Evolutionary conservation across 2,329 filamentous ascomycete genomes (phyloP), one percentile per base, ranked within the genome.

Genomic region (Dothistroma septosporum): DNA sequence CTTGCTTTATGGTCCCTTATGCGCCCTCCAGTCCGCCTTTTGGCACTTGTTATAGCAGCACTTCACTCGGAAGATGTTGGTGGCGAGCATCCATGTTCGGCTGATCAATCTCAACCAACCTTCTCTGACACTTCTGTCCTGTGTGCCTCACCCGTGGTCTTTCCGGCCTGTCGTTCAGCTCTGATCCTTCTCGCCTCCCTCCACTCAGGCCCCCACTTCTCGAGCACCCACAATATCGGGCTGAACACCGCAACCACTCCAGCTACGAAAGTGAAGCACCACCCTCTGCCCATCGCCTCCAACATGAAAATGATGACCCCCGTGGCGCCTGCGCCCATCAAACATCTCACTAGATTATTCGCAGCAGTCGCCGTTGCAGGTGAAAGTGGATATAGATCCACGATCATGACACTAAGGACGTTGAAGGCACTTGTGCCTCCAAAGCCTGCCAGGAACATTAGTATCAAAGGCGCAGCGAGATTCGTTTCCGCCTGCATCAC

Each of bases 401-500:
- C 72, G 2, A 80, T 66, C 59, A 79, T 70, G 35, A 76, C 74
- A 55, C 70, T 76, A 65, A 78, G 74, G 0, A 72, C 71, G n/a
- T 75, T 76, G 70, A 89, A 89, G 0, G 83, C 81, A 1, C 83
- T 85, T 3, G 85, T 86, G 12, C 85, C 76, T 5, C 80, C 80
- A 1, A 76, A 75, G 2, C 84, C 77, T 1, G 85, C 84, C 8
- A 86, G 61, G 12, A 77, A 75, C 4, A 89, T 72, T 2, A 86
- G 76, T 1, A 79, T 67, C 58, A 79, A 69, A 0, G 78, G 76
- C 0, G 69, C 76, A 0, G 76, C 75, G 14, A 80, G 70, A 31
- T 71, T 66, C 1, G 74, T 72, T 10, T 72, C 59, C n/a, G 67
- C 69, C 1, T 73, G 57, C 54, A 76, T 70, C 16, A 74, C 72